Base-by-base conservation (phyloP, 331 rosid species). In the Cucumis variabilis region DNA sequence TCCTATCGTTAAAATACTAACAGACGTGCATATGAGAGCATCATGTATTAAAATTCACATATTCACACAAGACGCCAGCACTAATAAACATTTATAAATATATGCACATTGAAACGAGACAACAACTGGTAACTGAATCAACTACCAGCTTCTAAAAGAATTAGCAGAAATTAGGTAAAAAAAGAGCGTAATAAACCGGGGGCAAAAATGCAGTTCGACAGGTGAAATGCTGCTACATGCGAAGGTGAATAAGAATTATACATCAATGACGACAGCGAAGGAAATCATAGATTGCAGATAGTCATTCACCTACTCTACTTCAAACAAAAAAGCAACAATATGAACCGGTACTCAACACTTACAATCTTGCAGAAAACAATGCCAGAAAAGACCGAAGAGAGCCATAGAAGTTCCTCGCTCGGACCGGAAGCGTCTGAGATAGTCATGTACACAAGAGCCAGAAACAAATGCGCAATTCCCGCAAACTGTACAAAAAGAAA, bases 321-420 rank as follows among this genome's bases (percentile, higher is more conserved):
- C 11, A 46, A 85, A 17, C 53, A 28, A 70, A 53, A 15, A n/a
- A 28, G 6, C 19, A 33, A 58, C 82, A 82, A 85, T 2, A 72
- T 65, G 90, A 88, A 9, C 44, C 85, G 66, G 13, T 50, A 55
- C 86, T 19, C 62, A 46, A 63, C 11, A 92, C 99, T 96, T 88
- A 96, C 99, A 92, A 93, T 76, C 84, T 82, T 84, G 93, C 98
- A 92, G 89, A 91, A 87, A 87, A 94, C 11, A 87, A 95, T 89
- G 86, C 99, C 99, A 28, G 93, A 44, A 55, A 92, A 69, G 44
- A 92, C 90, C 67, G 94, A 92, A 9, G 83, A 93, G 90, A 92
- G 84, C 96, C 94, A 93, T 82, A 91, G 96, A 86, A 91, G 70
- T 90, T 90, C 95, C 88, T 92, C 91, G 87, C 74, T 58, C 44